A percentile compares a stretch with the other conserved stretches of the same genome.
phyloP scores from a whole-genome alignment of 1,139 yeast species.

The Diutina sp. region DNA sequence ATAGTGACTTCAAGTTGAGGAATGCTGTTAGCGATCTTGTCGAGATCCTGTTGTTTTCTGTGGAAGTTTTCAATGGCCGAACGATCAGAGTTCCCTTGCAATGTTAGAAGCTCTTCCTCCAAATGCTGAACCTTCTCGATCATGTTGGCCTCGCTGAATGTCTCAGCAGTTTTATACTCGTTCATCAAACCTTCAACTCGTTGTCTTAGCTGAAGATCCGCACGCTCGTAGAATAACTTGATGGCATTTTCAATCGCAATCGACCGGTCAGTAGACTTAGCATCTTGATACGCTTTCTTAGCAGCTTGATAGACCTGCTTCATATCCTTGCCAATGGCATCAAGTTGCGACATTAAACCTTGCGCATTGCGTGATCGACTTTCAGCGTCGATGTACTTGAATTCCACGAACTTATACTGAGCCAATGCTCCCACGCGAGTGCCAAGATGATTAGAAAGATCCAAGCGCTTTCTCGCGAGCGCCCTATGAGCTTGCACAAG shows the following conservation, averaged over 20 bases:
- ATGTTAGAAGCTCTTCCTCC: constrained; percentile 26
- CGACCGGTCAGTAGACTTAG: constrained; percentile 33
- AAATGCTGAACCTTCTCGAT: constrained; percentile 19
- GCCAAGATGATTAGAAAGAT: background rate
- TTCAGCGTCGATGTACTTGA: background rate
- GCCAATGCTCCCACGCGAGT: background rate
- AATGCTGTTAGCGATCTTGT: constrained; percentile 14
- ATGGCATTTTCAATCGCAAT: constrained; percentile 23
- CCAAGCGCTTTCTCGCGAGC: background rate
- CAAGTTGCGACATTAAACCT: constrained; percentile 21
- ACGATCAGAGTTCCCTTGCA: constrained; percentile 23
- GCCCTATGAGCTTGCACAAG: background rate
- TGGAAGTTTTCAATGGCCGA: constrained; percentile 22
- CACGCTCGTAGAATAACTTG: constrained; percentile 7
- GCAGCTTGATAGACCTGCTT: constrained; percentile 25
- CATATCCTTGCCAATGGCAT: constrained; percentile 15
- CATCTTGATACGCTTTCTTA: constrained; percentile 25
- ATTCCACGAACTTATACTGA: background rate
- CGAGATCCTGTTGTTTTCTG: constrained; percentile 19
- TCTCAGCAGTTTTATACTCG: constrained; percentile 25
- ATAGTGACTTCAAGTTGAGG: constrained; percentile 21
- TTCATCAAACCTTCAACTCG: constrained; percentile 30
- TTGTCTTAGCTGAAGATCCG: constrained; percentile 30
- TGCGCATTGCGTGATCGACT: constrained; percentile 8
- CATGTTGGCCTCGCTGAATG: constrained; percentile 26